These are phyloP conservation scores for Cadophora sp. DNA, from an alignment of 2,329 filamentous ascomycete species.

Conservation along the genomic window DNA sequence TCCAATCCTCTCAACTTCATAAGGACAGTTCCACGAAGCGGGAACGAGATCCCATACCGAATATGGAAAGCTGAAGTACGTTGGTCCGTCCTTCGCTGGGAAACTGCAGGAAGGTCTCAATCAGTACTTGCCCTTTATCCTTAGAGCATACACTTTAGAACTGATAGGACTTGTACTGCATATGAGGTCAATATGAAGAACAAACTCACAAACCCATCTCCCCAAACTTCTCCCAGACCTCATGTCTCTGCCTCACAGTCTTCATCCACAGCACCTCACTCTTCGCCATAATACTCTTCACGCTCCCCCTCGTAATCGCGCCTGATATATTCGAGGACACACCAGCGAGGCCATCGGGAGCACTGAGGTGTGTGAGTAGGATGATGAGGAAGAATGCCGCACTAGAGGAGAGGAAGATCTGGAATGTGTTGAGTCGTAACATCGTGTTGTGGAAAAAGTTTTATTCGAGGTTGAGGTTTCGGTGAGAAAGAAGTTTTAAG, in stretches of 20 bases:
- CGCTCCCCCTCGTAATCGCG: constrained; percentile 22
- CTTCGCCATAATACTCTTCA: constrained; percentile 36
- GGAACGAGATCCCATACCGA: constrained; percentile 49
- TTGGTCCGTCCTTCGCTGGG: constrained; percentile 26
- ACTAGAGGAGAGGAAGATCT: constrained; percentile 22
- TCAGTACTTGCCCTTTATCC: neutral
- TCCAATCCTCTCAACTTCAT: constrained; percentile 48
- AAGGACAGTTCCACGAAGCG: constrained; percentile 48
- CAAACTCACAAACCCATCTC: constrained; percentile 40
- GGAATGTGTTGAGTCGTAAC: constrained; percentile 5
- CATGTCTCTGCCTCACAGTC: constrained; percentile 43
- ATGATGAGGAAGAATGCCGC: constrained; percentile 26
- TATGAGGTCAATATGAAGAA: neutral
- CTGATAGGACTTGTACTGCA: no score
- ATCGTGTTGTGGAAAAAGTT: neutral
- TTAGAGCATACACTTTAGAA: no score
- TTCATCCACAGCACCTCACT: constrained; percentile 40
- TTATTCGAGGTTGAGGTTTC: neutral
- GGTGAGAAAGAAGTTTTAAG: no score
- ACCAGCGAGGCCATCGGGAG: constrained; percentile 9
- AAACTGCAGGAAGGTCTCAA: constrained; percentile 29
- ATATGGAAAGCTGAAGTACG: constrained; percentile 39
- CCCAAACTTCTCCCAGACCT: constrained; percentile 36
- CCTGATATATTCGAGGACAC: constrained; percentile 20
- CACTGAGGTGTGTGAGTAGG: constrained; percentile 24